phyloP scores from a whole-genome alignment of 2,329 filamentous ascomycete species.

The Colletotrichum theobromicola region DNA sequence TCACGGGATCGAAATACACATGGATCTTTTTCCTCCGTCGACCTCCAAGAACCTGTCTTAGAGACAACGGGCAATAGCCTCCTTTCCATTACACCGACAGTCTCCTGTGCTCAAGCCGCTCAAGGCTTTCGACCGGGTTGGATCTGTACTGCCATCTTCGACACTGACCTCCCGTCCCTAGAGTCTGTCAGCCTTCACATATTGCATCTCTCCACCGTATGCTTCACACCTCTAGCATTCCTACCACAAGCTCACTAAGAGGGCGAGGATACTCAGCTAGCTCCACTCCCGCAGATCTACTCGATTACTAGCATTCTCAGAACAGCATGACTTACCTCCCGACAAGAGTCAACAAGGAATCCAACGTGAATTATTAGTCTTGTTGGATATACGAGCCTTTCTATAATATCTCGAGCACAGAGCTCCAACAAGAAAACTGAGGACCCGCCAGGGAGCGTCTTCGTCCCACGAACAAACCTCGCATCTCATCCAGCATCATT shows the following conservation, averaged over 20 bases:
- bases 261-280: background rate
- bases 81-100: background rate
- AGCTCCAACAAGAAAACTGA: background rate
- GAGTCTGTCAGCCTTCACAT: background rate
- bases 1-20: too few relatives aligned
- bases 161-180: background rate
- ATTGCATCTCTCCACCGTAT: background rate
- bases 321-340: fast-evolving
- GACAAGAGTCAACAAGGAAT: background rate
- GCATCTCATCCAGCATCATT: background rate
- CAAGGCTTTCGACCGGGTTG: background rate
- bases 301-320: fast-evolving
- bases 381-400: fast-evolving
- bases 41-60: background rate
- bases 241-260: background rate
- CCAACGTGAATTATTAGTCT: background rate
- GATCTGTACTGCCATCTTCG: background rate
- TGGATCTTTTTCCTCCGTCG: background rate
- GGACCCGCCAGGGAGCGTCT: fast-evolving
- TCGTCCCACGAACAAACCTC: fast-evolving
- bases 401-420: background rate
- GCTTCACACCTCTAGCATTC: background rate
- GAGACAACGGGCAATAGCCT: background rate
- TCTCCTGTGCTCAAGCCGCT: background rate
- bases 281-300: background rate